These are phyloP conservation scores for Zasmidium angulare DNA, from an alignment of 2,329 filamentous ascomycete species.

Conservation along the genomic window DNA sequence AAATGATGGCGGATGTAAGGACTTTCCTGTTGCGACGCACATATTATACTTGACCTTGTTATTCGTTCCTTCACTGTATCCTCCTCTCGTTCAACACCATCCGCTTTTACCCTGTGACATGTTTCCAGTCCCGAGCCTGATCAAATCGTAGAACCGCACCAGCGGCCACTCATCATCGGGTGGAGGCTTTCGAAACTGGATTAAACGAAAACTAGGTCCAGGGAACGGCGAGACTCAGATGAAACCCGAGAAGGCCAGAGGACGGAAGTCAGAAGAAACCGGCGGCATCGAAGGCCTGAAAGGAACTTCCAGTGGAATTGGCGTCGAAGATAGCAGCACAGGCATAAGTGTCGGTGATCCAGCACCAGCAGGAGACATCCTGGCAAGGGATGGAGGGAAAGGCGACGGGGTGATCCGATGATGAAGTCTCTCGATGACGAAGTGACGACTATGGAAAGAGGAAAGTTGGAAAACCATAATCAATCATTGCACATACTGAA, in stretches of 20 bases:
- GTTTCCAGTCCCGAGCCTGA: too few species aligned
- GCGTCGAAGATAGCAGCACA: not conserved
- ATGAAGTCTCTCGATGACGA: too few species aligned
- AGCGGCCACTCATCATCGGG: not conserved
- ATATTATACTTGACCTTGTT: not conserved
- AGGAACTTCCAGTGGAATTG: not conserved
- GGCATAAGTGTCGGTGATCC: not conserved
- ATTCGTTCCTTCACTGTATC: too few species aligned
- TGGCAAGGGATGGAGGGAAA: conserved; percentile 5
- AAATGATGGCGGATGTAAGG: conserved; percentile 16
- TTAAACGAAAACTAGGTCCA: conserved; percentile 1
- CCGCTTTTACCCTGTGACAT: too few species aligned
- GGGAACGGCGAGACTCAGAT: not conserved
- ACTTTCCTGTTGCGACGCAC: too few species aligned
- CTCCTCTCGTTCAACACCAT: too few species aligned
- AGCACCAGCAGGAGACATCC: not conserved
- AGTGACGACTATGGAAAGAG: not conserved
- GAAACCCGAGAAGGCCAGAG: not conserved
- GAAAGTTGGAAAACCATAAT: not conserved
- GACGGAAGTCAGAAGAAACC: not conserved
- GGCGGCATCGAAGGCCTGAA: not conserved
- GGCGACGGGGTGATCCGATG: conserved; percentile 7
- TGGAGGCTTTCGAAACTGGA: not conserved
- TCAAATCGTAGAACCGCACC: not conserved
- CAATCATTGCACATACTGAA: not conserved